Conservation (phyloP, 192 early-diverging fungal genomes). For the Backusella liffmaniae region DNA sequence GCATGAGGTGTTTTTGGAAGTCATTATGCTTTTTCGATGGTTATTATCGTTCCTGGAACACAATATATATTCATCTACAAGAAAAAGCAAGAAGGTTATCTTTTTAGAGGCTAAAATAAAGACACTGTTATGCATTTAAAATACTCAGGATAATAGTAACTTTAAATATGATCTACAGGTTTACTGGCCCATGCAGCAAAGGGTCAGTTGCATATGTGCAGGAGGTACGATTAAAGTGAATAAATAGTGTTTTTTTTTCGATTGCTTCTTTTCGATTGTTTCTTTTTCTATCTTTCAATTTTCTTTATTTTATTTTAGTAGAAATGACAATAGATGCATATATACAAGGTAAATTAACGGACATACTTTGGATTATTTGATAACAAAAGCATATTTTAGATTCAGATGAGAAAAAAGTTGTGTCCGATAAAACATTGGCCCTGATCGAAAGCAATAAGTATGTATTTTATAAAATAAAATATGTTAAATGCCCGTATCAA, state of each 20-base stretch:
- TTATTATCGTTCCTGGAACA: too few relatives aligned
- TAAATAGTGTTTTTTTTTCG: not conserved
- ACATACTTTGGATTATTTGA: not conserved
- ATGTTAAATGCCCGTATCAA: not conserved
- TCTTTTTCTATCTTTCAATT: not conserved
- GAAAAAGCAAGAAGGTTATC: too few relatives aligned
- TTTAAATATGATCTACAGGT: rapidly evolving
- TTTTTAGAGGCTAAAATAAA: too few relatives aligned
- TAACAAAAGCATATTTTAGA: not conserved
- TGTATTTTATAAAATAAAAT: not conserved
- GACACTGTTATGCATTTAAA: too few relatives aligned
- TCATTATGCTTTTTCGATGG: too few relatives aligned
- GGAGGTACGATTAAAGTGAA: not conserved
- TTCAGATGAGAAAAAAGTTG: not conserved
- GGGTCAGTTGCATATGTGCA: too few relatives aligned
- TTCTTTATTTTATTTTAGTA: not conserved
- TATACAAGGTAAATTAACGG: not conserved
- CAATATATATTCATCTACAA: too few relatives aligned
- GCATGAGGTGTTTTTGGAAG: too few relatives aligned
- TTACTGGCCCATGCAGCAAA: too few relatives aligned
- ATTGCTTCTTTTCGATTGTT: too few relatives aligned
- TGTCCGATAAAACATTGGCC: not conserved
- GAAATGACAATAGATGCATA: not conserved
- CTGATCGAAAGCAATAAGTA: not conserved
- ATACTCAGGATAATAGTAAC: too few relatives aligned